Base-by-base conservation (phyloP, 306 rosid species). In the Rosa persica region DNA sequence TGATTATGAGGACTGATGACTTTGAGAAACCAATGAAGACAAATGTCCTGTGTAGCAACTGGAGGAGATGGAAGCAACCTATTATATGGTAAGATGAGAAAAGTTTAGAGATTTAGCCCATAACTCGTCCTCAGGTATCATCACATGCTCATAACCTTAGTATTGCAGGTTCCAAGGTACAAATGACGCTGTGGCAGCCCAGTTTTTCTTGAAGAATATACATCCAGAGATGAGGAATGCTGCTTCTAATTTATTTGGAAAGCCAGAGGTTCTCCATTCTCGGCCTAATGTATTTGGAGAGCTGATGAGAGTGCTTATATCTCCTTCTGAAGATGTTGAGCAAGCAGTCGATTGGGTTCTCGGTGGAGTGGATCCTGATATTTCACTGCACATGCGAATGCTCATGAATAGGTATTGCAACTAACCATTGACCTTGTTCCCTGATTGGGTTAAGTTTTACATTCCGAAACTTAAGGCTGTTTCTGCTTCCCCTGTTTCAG, bases 361-460 rank as follows among this genome's bases (percentile, higher is more conserved):
- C 72, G 87, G 88, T 70, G 88, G 85, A 81, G 87, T 70, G 66
- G 91, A 91, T 75, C 98, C 98, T 80, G 98, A 95, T 86, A 86
- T 95, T 78, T 68, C 98, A 12, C 79, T 95, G 89, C 98, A 95
- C 83, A 89, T 89, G 98, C 91, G 98, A 82, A 92, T 95, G 98
- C 95, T 92, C 74, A 88, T 88, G 92, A 95, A 91, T 76, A 89
- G 86, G 98, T 89, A 84, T 66, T 48, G 54, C 82, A 76, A 80
- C 47, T 57, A 72, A 52, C 51, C 34, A 43, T 71, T 57, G 65
- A 77, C 61, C 81, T 43, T 22, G 4, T 25, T 61, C 48, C 40
- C 46, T 79, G 48, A 70, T 19, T 49, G 34, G 55, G 49, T 73
- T 51, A 42, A 27, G 15, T 40, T 12, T 23, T 3, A 40, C 15